A percentile compares a stretch with the other conserved stretches of the same genome.
phyloP scores from a whole-genome alignment of 768 basidiomycete species.

The Scleroderma bovista region DNA sequence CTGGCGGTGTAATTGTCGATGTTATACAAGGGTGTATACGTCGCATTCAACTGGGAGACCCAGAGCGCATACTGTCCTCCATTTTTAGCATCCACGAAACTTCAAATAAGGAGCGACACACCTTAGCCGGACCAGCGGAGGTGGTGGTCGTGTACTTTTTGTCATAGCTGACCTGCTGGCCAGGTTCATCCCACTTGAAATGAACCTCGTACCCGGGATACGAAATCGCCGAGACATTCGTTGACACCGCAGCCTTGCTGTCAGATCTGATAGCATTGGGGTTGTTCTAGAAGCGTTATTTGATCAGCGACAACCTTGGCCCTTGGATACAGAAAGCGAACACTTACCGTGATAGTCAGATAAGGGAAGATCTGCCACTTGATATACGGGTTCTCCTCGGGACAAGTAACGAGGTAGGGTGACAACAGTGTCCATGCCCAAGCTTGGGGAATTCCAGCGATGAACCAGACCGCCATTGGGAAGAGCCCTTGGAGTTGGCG shows the following conservation, averaged over 20 bases:
- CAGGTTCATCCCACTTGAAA: conserved; percentile 52
- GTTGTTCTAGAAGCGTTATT: conserved; percentile 24
- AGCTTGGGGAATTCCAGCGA: conserved; percentile 52
- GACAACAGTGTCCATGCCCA: conserved; percentile 60
- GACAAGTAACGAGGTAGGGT: conserved; percentile 48
- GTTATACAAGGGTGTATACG: conserved; percentile 46
- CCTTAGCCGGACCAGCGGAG: conserved; percentile 38
- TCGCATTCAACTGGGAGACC: conserved; percentile 57
- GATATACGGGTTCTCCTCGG: conserved; percentile 45
- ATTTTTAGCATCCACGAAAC: background rate
- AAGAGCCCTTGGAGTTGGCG: conserved; percentile 56
- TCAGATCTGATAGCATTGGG: conserved; percentile 32
- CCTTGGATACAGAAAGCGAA: background rate
- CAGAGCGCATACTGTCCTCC: conserved; percentile 45
- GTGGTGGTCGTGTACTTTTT: conserved; percentile 46
- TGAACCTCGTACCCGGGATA: conserved; percentile 39
- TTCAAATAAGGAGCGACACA: conserved; percentile 2
- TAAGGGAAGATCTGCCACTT: conserved; percentile 53
- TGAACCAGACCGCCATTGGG: conserved; percentile 55
- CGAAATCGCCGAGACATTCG: conserved; percentile 49
- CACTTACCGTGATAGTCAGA: conserved; percentile 40
- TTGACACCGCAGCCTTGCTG: conserved; percentile 44
- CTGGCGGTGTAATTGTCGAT: conserved; percentile 38
- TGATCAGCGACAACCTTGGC: background rate
- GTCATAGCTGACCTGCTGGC: conserved; percentile 47